A percentile compares a stretch with the other conserved stretches of the same genome.
Conservation (phyloP, 805 yeast species). For the Candida khao-thaluensis region DNA sequence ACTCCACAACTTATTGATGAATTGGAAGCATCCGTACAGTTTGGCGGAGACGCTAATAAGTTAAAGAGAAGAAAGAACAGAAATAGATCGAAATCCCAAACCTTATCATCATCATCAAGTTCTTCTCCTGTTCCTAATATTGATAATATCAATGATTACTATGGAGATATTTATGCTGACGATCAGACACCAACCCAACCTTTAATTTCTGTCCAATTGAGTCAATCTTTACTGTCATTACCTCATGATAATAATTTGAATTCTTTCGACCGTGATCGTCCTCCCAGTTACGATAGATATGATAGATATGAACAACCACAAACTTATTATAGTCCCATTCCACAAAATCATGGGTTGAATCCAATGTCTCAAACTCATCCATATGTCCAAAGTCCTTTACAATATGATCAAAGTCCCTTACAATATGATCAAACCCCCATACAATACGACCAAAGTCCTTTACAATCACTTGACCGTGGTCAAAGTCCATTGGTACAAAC, state of each 20-base stretch:
- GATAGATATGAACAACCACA: not conserved
- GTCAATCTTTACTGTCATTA: constrained; percentile 5
- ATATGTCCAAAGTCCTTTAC: not conserved
- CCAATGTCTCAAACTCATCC: not conserved
- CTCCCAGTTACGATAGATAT: not conserved
- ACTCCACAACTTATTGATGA: constrained; percentile 34
- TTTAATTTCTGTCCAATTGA: constrained; percentile 3
- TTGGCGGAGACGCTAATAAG: constrained; percentile 38
- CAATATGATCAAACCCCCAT: not conserved
- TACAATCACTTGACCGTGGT: not conserved
- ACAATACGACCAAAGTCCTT: not conserved
- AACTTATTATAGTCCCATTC: constrained; percentile 2
- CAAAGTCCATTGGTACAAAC: constrained; percentile 1
- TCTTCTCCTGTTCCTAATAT: constrained; percentile 3
- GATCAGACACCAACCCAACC: constrained; percentile 6
- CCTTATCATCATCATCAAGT: constrained; percentile 3
- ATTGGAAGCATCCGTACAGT: constrained; percentile 37
- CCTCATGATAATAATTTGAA: not conserved
- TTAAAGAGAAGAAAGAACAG: constrained; percentile 10
- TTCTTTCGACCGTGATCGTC: not conserved
- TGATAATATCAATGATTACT: constrained; percentile 12
- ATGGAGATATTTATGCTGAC: constrained; percentile 17
- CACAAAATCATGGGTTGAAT: not conserved
- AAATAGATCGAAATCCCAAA: constrained; percentile 13
- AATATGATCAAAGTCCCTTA: not conserved